Percentiles rank a stretch among this genome's conserved stretches.
These are phyloP conservation scores for Dothidotthia symphoricarpi DNA, from an alignment of 2,329 filamentous ascomycete species.

Conservation along the genomic window DNA sequence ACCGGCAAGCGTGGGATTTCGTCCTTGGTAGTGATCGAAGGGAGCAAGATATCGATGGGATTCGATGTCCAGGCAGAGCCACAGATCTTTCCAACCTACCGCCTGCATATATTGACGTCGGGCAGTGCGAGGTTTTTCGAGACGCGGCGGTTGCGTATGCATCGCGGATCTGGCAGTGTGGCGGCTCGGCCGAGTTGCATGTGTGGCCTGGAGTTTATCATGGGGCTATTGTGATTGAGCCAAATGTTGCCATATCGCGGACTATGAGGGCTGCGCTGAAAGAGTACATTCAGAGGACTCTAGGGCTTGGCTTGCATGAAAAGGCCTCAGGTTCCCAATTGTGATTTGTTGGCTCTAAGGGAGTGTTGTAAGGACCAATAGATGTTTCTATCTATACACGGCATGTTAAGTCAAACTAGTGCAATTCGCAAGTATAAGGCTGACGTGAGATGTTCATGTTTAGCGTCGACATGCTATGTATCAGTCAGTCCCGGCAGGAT, in stretches of 20 bases:
- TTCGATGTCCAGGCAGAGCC: conserved; percentile 42
- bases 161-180: conserved; percentile 41
- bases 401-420: too few relatives aligned
- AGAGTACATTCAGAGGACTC: neutral
- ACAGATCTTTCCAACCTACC: conserved; percentile 40
- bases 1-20: conserved; percentile 45
- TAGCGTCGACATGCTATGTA: too few relatives aligned
- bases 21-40: conserved; percentile 36
- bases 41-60: conserved; percentile 10
- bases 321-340: too few relatives aligned
- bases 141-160: conserved; percentile 46
- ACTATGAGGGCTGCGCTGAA: conserved; percentile 1
- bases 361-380: too few relatives aligned
- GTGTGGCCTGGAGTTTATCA: conserved; percentile 42
- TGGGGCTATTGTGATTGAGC: conserved; percentile 4
- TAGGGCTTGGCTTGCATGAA: neutral
- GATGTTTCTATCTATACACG: too few relatives aligned
- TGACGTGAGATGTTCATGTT: too few relatives aligned
- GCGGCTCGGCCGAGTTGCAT: conserved; percentile 47
- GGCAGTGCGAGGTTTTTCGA: conserved; percentile 47
- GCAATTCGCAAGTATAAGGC: too few relatives aligned
- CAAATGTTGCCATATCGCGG: neutral
- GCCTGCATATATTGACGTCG: conserved; percentile 47
- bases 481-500: too few relatives aligned
- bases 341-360: too few relatives aligned